These are phyloP conservation scores for Dichomitus squalens DNA, from an alignment of 1,284 basidiomycete species.

Conservation along the genomic window DNA sequence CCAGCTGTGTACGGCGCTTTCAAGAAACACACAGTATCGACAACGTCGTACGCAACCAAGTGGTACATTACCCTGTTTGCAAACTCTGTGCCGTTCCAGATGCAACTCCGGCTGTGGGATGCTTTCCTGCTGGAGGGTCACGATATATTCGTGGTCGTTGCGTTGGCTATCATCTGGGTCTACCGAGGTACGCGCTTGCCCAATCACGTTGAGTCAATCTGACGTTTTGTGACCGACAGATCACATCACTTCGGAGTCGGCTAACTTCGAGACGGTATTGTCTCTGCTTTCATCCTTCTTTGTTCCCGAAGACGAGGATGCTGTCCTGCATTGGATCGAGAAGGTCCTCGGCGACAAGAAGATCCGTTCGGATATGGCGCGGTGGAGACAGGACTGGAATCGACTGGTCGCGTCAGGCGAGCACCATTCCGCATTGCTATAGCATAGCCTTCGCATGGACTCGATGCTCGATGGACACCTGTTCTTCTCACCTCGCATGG, in stretches of 20 bases:
- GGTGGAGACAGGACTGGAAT: conserved; percentile 77
- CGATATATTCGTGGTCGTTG: conserved; percentile 86
- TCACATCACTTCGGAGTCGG: conserved; percentile 71
- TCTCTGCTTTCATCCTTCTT: conserved; percentile 91
- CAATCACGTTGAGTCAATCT: not conserved
- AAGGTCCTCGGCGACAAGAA: conserved; percentile 72
- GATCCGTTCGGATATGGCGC: conserved; percentile 65
- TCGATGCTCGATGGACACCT: conserved; percentile 21
- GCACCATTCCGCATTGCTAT: conserved; percentile 67
- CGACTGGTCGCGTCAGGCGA: conserved; percentile 66
- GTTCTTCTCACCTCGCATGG: conserved; percentile 10
- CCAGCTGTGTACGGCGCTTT: conserved; percentile 88
- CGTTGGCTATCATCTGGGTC: conserved; percentile 88
- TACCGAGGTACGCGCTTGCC: conserved; percentile 62
- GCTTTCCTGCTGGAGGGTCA: conserved; percentile 88
- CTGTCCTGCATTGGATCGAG: conserved; percentile 79
- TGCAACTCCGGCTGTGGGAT: conserved; percentile 95
- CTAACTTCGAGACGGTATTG: conserved; percentile 91
- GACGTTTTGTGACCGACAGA: conserved; percentile 44
- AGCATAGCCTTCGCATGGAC: conserved; percentile 41
- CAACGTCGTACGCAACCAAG: conserved; percentile 95
- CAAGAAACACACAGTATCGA: conserved; percentile 86
- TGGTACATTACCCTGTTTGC: conserved; percentile 99
- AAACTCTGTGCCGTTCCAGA: conserved; percentile 95
- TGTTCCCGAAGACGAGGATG: conserved; percentile 86